Evolutionary conservation across 805 yeast genomes (phyloP).

Genomic region (Candida awuae): DNA sequence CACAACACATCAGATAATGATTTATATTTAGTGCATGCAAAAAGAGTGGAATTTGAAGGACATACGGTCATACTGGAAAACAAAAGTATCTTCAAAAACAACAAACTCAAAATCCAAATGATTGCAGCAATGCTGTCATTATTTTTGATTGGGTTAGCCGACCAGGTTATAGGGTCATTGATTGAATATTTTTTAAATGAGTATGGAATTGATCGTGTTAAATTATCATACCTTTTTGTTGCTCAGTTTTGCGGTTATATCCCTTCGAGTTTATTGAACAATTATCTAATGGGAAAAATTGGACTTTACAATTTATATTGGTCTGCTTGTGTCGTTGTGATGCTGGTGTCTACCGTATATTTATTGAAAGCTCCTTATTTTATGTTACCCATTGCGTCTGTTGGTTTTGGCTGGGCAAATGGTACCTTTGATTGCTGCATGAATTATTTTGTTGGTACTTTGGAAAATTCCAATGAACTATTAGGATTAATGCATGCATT

Average conservation of each 20-base stretch:
- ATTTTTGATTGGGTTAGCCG: constrained; percentile 46
- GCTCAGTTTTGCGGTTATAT: constrained; percentile 50
- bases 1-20: not conserved
- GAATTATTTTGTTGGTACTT: constrained; percentile 44
- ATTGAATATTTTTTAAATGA: constrained; percentile 43
- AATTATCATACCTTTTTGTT: constrained; percentile 42
- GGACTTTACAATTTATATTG: constrained; percentile 45
- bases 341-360: constrained; percentile 22
- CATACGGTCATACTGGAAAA: constrained; percentile 30
- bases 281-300: constrained; percentile 30
- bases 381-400: constrained; percentile 33
- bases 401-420: constrained; percentile 44
- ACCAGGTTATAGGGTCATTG: constrained; percentile 54
- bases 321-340: constrained; percentile 10
- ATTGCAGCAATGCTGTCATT: constrained; percentile 33
- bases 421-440: constrained; percentile 51
- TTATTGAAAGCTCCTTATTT: constrained; percentile 35
- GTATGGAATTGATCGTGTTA: constrained; percentile 41
- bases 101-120: constrained; percentile 37
- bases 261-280: constrained; percentile 42
- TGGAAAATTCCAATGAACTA: constrained; percentile 41
- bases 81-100: constrained; percentile 32
- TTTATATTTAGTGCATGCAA: not conserved
- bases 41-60: constrained; percentile 13
- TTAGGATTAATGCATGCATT: constrained; percentile 45